Percentiles rank a stretch among this genome's conserved stretches.
These are phyloP conservation scores for Rubia peregrina DNA, from an alignment of 305 asterid species.

Conservation along the genomic window DNA sequence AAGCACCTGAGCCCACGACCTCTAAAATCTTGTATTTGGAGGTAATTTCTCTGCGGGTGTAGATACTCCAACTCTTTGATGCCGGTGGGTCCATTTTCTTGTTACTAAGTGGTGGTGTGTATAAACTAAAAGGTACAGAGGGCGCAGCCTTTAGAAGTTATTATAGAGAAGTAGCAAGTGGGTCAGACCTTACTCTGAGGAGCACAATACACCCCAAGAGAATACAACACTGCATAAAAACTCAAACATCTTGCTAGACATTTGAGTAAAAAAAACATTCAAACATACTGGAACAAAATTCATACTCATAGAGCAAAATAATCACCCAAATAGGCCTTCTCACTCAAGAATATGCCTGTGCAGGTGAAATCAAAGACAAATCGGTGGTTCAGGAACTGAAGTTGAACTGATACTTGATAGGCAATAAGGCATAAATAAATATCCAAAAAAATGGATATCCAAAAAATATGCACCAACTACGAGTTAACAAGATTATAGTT, in stretches of 20 bases:
- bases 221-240: neutral
- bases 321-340: neutral
- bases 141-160: neutral
- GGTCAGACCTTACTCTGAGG: neutral
- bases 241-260: neutral
- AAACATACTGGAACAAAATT: neutral
- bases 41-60: constrained; percentile 72
- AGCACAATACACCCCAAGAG: neutral
- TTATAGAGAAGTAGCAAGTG: neutral
- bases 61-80: constrained; percentile 97
- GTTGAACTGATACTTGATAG: neutral
- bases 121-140: neutral
- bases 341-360: neutral
- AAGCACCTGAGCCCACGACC: constrained; percentile 90
- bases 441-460: constrained; percentile 10
- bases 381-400: neutral
- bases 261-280: neutral
- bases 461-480: too few species aligned
- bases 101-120: neutral
- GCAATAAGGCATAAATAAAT: constrained; percentile 12
- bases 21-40: constrained; percentile 61
- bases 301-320: neutral
- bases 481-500: too few species aligned
- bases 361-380: neutral
- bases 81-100: constrained; percentile 33